Conservation (phyloP, 1,284 basidiomycete genomes). For the Ganoderma lucidum region DNA sequence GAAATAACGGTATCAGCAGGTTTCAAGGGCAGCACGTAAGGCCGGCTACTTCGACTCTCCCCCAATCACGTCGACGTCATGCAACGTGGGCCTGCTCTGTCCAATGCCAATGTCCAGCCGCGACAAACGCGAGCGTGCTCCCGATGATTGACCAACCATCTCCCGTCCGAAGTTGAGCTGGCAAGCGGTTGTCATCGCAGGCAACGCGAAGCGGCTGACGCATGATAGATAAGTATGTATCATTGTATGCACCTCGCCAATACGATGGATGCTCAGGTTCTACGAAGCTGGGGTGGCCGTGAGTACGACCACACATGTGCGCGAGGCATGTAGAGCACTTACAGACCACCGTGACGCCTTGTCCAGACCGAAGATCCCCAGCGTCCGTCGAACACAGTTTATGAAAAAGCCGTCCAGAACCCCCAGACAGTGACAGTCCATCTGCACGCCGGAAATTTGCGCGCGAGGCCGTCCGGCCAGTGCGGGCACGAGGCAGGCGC, state of each 20-base stretch:
- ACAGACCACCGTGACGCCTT: background rate
- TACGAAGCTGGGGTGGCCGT: background rate
- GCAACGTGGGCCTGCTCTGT: background rate
- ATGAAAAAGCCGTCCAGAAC: background rate
- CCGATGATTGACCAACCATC: background rate
- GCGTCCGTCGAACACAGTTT: background rate
- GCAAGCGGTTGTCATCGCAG: background rate
- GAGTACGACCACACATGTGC: background rate
- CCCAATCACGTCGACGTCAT: background rate
- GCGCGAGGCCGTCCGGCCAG: background rate
- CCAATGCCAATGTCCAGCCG: background rate
- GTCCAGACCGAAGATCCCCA: background rate
- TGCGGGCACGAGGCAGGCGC: slow-evolving; percentile 6
- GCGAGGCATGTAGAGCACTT: background rate
- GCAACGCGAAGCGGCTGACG: background rate
- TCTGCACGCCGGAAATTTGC: background rate
- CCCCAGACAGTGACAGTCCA: background rate
- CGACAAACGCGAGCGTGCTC: background rate
- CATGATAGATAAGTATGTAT: background rate
- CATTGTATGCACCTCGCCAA: background rate
- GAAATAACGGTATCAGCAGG: background rate
- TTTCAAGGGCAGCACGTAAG: background rate
- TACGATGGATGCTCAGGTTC: background rate
- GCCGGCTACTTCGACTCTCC: background rate
- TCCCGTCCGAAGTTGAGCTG: background rate